phyloP scores from a whole-genome alignment of 441 rosid species.

The Gossypium aridum region DNA sequence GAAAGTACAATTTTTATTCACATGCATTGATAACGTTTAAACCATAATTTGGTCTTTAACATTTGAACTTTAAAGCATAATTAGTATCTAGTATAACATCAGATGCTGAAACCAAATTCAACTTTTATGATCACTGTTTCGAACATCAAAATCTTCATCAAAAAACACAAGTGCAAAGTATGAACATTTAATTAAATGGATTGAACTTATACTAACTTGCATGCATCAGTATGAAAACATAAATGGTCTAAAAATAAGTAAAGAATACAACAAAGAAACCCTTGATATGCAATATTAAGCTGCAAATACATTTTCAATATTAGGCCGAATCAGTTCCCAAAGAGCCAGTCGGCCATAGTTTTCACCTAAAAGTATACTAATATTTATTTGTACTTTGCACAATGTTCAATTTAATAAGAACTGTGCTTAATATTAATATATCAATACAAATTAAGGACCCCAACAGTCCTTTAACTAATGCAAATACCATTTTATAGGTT shows the following conservation, averaged over 20 bases:
- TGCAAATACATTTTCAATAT: slow-evolving; percentile 20
- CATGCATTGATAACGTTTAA: not conserved
- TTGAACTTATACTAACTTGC: not conserved
- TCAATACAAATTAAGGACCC: slow-evolving; percentile 21
- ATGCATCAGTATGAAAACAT: not conserved
- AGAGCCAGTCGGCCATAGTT: slow-evolving; percentile 26
- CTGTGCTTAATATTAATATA: slow-evolving; percentile 15
- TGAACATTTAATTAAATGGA: not conserved
- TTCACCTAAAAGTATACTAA: slow-evolving; percentile 18
- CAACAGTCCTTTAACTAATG: slow-evolving; percentile 14
- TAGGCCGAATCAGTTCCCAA: slow-evolving; percentile 30
- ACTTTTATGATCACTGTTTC: not conserved
- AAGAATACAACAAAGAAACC: slow-evolving; percentile 18
- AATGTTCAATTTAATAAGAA: slow-evolving; percentile 11
- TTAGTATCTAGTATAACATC: no score
- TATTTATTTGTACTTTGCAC: slow-evolving; percentile 26
- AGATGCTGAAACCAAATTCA: not conserved
- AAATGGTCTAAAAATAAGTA: slow-evolving; percentile 1
- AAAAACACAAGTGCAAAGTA: not conserved
- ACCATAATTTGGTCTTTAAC: not conserved
- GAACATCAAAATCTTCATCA: not conserved
- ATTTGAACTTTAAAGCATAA: not conserved
- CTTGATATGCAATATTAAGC: slow-evolving; percentile 20
- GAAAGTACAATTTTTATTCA: not conserved
- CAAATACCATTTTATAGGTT: slow-evolving; percentile 29